Conservation (phyloP, 371 early-diverging fungal species). For the Apophysomyces elegans region DNA sequence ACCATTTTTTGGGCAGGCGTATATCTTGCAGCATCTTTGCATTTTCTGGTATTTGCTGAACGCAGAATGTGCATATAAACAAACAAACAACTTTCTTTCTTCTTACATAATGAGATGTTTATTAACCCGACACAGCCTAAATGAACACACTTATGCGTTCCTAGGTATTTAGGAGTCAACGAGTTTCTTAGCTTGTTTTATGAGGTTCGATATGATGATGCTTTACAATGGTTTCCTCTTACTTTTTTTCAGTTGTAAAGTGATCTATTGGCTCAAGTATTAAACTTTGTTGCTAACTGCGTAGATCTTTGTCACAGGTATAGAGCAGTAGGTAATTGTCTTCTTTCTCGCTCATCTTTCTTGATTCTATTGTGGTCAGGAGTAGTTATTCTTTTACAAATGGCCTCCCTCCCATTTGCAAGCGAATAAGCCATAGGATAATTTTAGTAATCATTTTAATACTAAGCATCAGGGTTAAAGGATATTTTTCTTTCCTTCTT, state of each 20-base stretch:
- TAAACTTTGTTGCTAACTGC: too few relatives aligned
- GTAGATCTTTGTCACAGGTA: too few relatives aligned
- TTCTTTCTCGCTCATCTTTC: neutral
- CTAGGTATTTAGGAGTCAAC: neutral
- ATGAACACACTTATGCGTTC: neutral
- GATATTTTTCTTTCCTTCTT: conserved; percentile 5
- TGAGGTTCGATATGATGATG: neutral
- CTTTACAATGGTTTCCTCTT: too few relatives aligned
- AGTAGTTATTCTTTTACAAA: neutral
- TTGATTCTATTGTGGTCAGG: neutral
- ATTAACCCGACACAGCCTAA: neutral
- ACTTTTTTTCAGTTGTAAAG: too few relatives aligned
- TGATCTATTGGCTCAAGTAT: too few relatives aligned
- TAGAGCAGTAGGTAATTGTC: neutral
- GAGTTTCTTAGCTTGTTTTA: neutral
- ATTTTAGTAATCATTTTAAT: conserved; percentile 6
- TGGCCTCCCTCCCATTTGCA: neutral
- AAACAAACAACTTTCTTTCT: too few relatives aligned
- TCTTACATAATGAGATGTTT: neutral
- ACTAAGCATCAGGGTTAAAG: neutral
- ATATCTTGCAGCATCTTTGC: too few relatives aligned
- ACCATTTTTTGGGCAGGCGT: too few relatives aligned
- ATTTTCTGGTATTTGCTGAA: too few relatives aligned
- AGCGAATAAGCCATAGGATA: conserved; percentile 1
- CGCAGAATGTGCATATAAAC: too few relatives aligned